phyloP scores from a whole-genome alignment of 345 rosid genomes.

The Microcos paniculata region DNA sequence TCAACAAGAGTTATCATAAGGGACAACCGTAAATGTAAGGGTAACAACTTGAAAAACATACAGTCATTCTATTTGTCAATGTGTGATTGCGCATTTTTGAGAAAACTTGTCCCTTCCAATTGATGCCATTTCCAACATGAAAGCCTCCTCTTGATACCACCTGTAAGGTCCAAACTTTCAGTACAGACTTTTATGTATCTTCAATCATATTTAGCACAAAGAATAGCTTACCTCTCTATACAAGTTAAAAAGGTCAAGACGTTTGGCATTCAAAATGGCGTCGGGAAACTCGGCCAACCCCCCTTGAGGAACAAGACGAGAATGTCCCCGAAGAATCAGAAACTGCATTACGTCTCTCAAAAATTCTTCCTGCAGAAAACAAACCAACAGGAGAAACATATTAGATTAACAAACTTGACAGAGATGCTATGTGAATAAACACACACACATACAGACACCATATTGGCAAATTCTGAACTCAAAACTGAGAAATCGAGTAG shows the following conservation, averaged over 20 bases:
- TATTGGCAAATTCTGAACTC: not conserved
- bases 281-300: slow-evolving; percentile 95
- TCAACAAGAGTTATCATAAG: slow-evolving; percentile 4
- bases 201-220: slow-evolving; percentile 8
- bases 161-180: slow-evolving; percentile 41
- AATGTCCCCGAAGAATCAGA: slow-evolving; percentile 86
- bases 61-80: slow-evolving; percentile 94
- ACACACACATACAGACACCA: not conserved
- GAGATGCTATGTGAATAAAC: not conserved
- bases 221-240: slow-evolving; percentile 78
- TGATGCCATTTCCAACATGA: slow-evolving; percentile 97
- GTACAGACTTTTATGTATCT: not conserved
- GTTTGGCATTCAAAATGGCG: slow-evolving; percentile 91
- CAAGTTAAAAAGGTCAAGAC: slow-evolving; percentile 94
- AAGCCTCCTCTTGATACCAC: slow-evolving; percentile 99
- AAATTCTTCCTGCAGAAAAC: slow-evolving; percentile 80
- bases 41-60: slow-evolving; percentile 35
- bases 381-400: not conserved
- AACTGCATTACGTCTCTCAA: slow-evolving; percentile 97
- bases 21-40: slow-evolving; percentile 5
- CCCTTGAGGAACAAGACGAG: slow-evolving; percentile 96
- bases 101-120: slow-evolving; percentile 99
- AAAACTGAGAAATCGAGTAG: slow-evolving; percentile 3
- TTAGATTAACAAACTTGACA: not conserved
- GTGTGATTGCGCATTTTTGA: slow-evolving; percentile 99